Base-by-base conservation (phyloP, 805 yeast species). In the Hanseniaspora thailandica region DNA sequence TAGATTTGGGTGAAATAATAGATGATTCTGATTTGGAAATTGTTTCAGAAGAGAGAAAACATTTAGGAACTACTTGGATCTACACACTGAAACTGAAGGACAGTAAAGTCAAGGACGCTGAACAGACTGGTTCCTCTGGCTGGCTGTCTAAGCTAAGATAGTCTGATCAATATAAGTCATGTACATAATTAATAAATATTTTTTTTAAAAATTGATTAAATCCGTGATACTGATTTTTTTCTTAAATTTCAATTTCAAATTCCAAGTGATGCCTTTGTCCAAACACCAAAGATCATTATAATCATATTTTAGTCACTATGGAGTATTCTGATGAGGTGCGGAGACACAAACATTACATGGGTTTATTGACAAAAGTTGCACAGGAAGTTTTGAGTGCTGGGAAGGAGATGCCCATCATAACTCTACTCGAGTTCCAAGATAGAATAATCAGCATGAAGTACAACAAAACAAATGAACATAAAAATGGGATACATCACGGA, bases 21-120 rank as follows among this genome's bases (percentile, higher is more conserved):
- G 89, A 84, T 63, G 80, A 80, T 55, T 81, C 95, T 6, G 95
- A 95, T 0, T 71, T 93, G 54, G 89, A 84, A 58, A 76, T 93
- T 43, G 86, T 88, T 2, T 81, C 79, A 59, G 90, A 86, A 61
- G 79, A 78, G 57, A 73, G 95, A 58, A 80, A 80, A 20, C 97
- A 93, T 69, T 75, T 93, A 57, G 97, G 97, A 20, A 85, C 97
- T 1, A 87, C 96, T 5, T 89, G 93, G 93, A 76, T 84, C 68
- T 73, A 84, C 59, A 80, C 84, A 7, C 84, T 87, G 41, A 85
- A 85, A 68, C 73, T 76, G 59, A 82, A 83, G n/a, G 83, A 80
- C 52, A 90, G 84, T 62, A 72, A 76, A 5, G 71, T 70, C 61
- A 70, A 69, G 45, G 62, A 65, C 28, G 19, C 20, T 9, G 52